These are phyloP conservation scores for Moesziomyces antarcticus DNA, from an alignment of 1,284 basidiomycete species.

Conservation along the genomic window DNA sequence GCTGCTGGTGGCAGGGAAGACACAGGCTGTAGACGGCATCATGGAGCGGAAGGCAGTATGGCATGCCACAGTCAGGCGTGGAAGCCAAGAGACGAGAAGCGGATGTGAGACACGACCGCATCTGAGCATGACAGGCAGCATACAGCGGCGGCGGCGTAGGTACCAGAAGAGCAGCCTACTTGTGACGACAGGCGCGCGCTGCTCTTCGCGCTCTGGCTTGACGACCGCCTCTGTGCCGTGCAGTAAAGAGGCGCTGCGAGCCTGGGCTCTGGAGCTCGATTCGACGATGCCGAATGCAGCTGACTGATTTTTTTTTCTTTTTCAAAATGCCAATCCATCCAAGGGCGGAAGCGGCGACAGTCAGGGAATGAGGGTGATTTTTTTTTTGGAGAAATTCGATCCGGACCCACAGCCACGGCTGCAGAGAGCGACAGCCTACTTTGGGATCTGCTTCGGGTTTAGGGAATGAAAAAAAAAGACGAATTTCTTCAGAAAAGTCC, in stretches of 20 bases:
- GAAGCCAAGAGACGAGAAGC: constrained; percentile 25
- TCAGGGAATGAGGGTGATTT: neutral
- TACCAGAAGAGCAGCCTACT: neutral
- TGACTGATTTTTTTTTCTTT: neutral
- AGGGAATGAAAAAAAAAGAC: neutral
- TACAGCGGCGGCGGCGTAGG: neutral
- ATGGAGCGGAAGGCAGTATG: neutral
- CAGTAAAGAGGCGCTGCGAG: neutral
- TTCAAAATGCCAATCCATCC: no score
- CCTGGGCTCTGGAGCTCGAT: neutral
- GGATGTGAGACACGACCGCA: constrained; percentile 25
- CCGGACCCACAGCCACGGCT: neutral
- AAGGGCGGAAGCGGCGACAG: neutral
- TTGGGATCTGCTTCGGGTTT: constrained; percentile 8
- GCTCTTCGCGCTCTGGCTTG: no score
- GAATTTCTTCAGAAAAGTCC: constrained; percentile 3
- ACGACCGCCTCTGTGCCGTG: neutral
- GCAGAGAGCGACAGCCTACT: neutral
- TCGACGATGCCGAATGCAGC: neutral
- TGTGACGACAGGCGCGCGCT: neutral
- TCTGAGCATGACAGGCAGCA: constrained; percentile 21
- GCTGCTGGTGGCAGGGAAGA: neutral
- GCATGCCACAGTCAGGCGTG: constrained; percentile 26
- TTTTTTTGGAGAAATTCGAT: neutral
- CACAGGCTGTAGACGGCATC: neutral